Conservation (phyloP, 352 stramenopile genomes). For the Pythium coloratum region DNA sequence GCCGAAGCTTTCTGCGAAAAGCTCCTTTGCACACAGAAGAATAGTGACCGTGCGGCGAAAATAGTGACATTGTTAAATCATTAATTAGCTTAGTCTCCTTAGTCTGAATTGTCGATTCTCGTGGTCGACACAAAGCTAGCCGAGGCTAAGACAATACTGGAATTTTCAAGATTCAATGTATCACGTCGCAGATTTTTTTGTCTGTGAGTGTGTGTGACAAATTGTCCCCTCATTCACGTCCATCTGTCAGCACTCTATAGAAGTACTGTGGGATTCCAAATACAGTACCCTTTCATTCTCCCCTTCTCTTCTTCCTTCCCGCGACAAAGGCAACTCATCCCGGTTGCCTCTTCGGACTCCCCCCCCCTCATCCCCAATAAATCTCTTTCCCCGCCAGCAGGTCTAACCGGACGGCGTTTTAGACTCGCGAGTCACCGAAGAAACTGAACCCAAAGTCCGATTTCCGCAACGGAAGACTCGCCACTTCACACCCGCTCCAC, state of each 20-base stretch:
- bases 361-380: background rate
- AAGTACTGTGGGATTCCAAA: background rate
- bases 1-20: background rate
- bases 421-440: background rate
- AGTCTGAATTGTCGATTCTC: too few relatives aligned
- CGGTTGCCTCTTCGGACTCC: background rate
- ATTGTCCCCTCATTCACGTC: too few relatives aligned
- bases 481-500: background rate
- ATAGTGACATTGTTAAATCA: slow-evolving; percentile 9
- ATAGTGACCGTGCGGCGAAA: background rate
- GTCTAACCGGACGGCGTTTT: background rate
- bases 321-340: background rate
- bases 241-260: background rate
- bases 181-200: background rate
- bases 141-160: too few relatives aligned
- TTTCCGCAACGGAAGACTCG: background rate
- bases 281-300: background rate
- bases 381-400: background rate
- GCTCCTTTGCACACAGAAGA: background rate
- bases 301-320: background rate
- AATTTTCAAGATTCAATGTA: background rate
- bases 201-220: too few relatives aligned
- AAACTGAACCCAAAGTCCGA: background rate
- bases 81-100: background rate
- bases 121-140: too few relatives aligned